Base-by-base conservation (phyloP, 1,284 basidiomycete genomes). In the Cutaneotrichosporon spelunceum region DNA sequence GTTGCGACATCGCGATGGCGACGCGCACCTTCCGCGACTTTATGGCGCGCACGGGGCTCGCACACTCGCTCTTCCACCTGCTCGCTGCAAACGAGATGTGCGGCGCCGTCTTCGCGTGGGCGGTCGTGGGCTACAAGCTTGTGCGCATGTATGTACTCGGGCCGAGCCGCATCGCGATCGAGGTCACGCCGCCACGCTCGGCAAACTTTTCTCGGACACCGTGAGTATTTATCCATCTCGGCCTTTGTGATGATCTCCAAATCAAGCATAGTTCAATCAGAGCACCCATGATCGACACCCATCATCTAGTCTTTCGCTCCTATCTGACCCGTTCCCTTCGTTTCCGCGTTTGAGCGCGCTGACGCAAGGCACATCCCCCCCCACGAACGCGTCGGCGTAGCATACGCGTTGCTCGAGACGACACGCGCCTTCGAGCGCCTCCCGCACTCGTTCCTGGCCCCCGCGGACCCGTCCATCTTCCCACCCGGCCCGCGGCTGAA, bases 211-310 rank as follows among this genome's bases (percentile, higher is more conserved):
- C 45, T 13, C 10, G 10, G 23, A 47, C 45, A 24, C 45, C 45
- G 45, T 47, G 45, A 47, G 45, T 47, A 24, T 10, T 23, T 11
- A 14, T 47, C 45, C 45, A 47, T 21, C 44, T 7, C 8, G 21
- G 42, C 45, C 26, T 50, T n/a, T 14, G 5, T 26, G 48, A 50
- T 50, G 48, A 50, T 50, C 48, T 27, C 19, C 23, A 47, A 50
- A 77, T 79, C 82, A 83, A 82, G 89, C 90, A 91, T 91, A 91
- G 90, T 91, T 91, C 89, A 91, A 88, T 87, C 89, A 87, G 89
- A 91, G 66, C 55, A 70, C 67, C 87, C 80, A 75, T 80, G 80
- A 80, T 90, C 88, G 88, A 86, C 86, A 83, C 82, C 53, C 36
- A 19, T 4, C 24, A 29, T 29, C 26, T 86, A 50, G 48, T 50